Conservation (phyloP, 108 stramenopile species). For the Nitzschia palea region DNA sequence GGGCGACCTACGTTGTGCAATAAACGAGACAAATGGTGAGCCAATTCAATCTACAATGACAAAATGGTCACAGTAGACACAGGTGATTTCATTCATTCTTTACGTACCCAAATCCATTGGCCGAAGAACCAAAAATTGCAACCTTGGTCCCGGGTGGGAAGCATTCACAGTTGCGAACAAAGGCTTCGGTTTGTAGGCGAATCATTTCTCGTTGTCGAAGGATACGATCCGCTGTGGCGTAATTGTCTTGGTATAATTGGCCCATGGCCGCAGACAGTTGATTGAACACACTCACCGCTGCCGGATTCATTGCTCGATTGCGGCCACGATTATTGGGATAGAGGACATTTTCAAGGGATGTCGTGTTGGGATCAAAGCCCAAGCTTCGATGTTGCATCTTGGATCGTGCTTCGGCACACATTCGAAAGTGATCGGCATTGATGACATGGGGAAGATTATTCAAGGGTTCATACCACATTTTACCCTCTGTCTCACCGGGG, state of each 20-base stretch:
- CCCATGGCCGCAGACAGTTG: slow-evolving; percentile 69
- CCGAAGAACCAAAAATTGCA: slow-evolving; percentile 85
- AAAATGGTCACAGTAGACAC: not conserved
- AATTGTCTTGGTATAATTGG: slow-evolving; percentile 43
- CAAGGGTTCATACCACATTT: slow-evolving; percentile 53
- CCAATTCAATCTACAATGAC: not conserved
- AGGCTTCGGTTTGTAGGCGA: slow-evolving; percentile 48
- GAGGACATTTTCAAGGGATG: slow-evolving; percentile 36
- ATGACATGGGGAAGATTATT: slow-evolving; percentile 44
- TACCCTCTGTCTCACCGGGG: slow-evolving; percentile 30
- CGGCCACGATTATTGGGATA: slow-evolving; percentile 27
- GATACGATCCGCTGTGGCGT: slow-evolving; percentile 51
- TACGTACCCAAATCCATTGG: slow-evolving; percentile 86
- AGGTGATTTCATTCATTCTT: not conserved
- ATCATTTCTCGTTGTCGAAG: slow-evolving; percentile 65
- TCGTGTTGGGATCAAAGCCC: slow-evolving; percentile 65
- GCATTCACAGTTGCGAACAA: slow-evolving; percentile 58
- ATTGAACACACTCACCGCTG: slow-evolving; percentile 57
- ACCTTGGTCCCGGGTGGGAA: slow-evolving; percentile 83
- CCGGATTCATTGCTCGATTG: slow-evolving; percentile 39
- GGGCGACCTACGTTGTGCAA: slow-evolving; percentile 35
- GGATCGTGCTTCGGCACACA: slow-evolving; percentile 48
- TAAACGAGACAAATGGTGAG: slow-evolving; percentile 2
- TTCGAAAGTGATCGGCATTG: slow-evolving; percentile 40
- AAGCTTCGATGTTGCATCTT: slow-evolving; percentile 69